Evolutionary conservation across 2,329 filamentous ascomycete species (phyloP).

Genomic region (Paracamarosporium sp.): DNA sequence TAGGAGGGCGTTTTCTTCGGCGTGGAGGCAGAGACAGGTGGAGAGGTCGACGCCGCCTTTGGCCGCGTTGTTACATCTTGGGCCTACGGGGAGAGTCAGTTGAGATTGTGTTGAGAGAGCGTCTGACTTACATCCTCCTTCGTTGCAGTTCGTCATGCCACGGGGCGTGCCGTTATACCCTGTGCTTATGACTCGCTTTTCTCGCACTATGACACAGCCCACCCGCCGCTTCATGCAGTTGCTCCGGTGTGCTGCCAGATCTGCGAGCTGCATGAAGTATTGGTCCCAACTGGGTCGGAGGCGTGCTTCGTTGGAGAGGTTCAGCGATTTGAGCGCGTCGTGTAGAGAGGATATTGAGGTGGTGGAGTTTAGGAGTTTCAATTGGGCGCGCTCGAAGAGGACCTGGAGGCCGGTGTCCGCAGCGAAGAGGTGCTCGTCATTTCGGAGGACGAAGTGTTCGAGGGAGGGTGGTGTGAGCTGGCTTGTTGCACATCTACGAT

Average conservation of each 20-base stretch:
- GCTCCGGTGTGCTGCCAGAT: constrained; percentile 84
- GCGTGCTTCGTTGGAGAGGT: constrained; percentile 79
- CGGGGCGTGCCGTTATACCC: constrained; percentile 98
- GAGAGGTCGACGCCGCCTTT: constrained; percentile 75
- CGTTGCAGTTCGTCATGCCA: constrained; percentile 85
- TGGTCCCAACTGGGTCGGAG: constrained; percentile 92
- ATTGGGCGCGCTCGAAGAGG: constrained; percentile 79
- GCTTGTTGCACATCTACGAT: constrained; percentile 55
- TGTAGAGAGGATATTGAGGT: constrained; percentile 74
- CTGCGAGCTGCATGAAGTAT: constrained; percentile 98
- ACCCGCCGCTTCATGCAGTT: constrained; percentile 99
- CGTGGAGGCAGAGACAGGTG: constrained; percentile 95
- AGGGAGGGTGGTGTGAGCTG: constrained; percentile 60
- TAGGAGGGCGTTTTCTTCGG: constrained; percentile 94
- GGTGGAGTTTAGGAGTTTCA: constrained; percentile 87
- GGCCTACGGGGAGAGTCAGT: constrained; percentile 45
- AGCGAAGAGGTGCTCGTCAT: constrained; percentile 79
- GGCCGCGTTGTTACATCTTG: constrained; percentile 80
- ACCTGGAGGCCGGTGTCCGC: constrained; percentile 70
- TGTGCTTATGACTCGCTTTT: constrained; percentile 87
- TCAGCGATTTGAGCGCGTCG: constrained; percentile 72
- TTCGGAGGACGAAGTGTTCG: constrained; percentile 65
- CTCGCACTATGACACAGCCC: constrained; percentile 88
- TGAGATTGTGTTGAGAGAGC: neutral
- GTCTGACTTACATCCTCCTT: constrained; percentile 76